A percentile compares a stretch with the other conserved stretches of the same genome.
Conservation (phyloP, 257 asterid genomes). For the Nicotiana paniculata region DNA sequence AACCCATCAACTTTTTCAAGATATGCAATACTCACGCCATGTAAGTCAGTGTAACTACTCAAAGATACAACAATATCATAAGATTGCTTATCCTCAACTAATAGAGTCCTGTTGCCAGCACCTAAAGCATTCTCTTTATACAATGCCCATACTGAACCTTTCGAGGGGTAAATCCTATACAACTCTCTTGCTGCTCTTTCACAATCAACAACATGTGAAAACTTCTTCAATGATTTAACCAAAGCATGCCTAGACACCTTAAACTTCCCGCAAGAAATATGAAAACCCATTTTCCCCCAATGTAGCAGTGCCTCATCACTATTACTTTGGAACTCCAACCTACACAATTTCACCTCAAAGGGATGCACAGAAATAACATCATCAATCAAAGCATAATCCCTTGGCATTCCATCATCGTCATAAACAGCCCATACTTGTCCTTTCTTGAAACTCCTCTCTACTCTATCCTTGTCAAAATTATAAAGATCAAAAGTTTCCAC, state of each 20-base stretch:
- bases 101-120: constrained; percentile 20
- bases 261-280: constrained; percentile 68
- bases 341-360: constrained; percentile 53
- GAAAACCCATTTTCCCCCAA: constrained; percentile 39
- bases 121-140: constrained; percentile 17
- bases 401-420: constrained; percentile 76
- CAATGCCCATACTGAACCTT: constrained; percentile 92
- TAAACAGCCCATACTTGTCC: constrained; percentile 95
- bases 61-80: constrained; percentile 49
- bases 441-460: constrained; percentile 60
- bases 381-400: constrained; percentile 74
- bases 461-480: constrained; percentile 70
- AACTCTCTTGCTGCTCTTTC: constrained; percentile 68
- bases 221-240: constrained; percentile 45
- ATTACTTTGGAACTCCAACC: constrained; percentile 48
- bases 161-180: constrained; percentile 63
- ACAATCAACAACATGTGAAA: constrained; percentile 63
- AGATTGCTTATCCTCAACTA: constrained; percentile 20
- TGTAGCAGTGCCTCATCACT: constrained; percentile 29
- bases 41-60: constrained; percentile 51
- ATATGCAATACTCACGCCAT: constrained; percentile 67
- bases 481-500: constrained; percentile 58
- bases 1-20: constrained; percentile 70
- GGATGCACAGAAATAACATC: constrained; percentile 56
- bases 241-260: constrained; percentile 44